Conservation (phyloP, 1,284 basidiomycete genomes). For the Leucoagaricus sp. region DNA sequence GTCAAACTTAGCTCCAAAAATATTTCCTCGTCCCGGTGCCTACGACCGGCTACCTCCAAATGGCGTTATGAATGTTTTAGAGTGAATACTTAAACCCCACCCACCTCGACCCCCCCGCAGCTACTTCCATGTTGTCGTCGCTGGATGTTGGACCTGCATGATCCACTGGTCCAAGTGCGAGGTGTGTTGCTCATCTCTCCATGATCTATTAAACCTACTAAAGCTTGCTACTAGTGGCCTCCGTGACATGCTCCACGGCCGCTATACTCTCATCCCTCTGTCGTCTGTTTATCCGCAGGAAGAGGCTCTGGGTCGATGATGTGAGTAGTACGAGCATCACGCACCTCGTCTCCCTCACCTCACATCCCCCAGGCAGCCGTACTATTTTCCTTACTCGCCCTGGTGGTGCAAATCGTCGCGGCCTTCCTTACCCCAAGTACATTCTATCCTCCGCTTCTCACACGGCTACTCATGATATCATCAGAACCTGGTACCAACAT, state of each 20-base stretch:
- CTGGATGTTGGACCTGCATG: slow-evolving; percentile 11
- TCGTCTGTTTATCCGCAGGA: slow-evolving; percentile 36
- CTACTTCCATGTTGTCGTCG: neutral
- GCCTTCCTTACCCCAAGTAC: slow-evolving; percentile 18
- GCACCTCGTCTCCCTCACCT: neutral
- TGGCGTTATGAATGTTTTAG: slow-evolving; percentile 5
- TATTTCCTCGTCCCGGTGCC: neutral
- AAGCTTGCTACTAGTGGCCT: neutral
- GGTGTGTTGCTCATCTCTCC: neutral
- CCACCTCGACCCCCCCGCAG: neutral
- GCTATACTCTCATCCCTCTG: slow-evolving; percentile 37
- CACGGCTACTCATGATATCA: neutral
- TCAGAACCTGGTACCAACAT: slow-evolving; percentile 9
- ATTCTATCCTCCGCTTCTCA: neutral
- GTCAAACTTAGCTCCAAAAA: slow-evolving; percentile 4
- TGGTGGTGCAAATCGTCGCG: slow-evolving; percentile 26
- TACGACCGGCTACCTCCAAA: slow-evolving; percentile 9
- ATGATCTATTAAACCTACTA: neutral
- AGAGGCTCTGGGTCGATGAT: slow-evolving; percentile 21
- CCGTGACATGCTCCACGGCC: slow-evolving; percentile 21
- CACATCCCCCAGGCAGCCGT: slow-evolving; percentile 15
- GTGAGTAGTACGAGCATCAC: slow-evolving; percentile 10
- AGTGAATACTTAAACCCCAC: slow-evolving; percentile 9
- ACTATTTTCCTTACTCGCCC: slow-evolving; percentile 21
- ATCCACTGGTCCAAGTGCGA: slow-evolving; percentile 12